phyloP scores from a whole-genome alignment of 2,329 filamentous ascomycete species.

The Cladosporium velox region DNA sequence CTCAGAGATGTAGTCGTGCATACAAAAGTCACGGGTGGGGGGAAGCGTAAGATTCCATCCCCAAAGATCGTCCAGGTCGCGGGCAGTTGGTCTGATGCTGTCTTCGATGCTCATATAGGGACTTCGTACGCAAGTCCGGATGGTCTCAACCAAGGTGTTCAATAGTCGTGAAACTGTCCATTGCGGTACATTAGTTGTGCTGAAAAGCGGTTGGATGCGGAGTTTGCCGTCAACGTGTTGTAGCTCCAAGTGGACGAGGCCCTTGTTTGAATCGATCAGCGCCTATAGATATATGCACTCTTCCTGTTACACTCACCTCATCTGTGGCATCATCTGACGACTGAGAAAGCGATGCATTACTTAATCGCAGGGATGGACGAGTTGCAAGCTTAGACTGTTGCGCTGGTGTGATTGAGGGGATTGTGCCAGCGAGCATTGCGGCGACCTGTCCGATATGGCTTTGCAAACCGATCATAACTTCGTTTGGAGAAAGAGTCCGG shows the following conservation, averaged over 20 bases:
- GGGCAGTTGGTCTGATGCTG: slow-evolving; percentile 8
- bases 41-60: slow-evolving; percentile 25
- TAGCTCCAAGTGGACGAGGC: slow-evolving; percentile 5
- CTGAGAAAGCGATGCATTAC: slow-evolving; percentile 16
- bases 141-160: slow-evolving; percentile 21
- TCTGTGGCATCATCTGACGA: slow-evolving; percentile 12
- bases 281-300: not conserved
- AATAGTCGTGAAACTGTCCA: slow-evolving; percentile 22
- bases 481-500: slow-evolving; percentile 34
- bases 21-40: slow-evolving; percentile 22
- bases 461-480: slow-evolving; percentile 40
- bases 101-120: slow-evolving; percentile 17
- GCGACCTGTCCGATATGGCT: slow-evolving; percentile 35
- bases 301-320: not conserved
- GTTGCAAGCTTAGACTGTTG: not conserved
- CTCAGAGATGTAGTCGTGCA: slow-evolving; percentile 22
- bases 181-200: slow-evolving; percentile 20
- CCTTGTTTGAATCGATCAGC: not conserved
- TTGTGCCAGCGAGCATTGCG: slow-evolving; percentile 31
- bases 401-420: slow-evolving; percentile 26
- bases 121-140: slow-evolving; percentile 16
- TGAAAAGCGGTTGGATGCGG: slow-evolving; percentile 17
- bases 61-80: slow-evolving; percentile 25
- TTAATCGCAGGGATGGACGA: slow-evolving; percentile 16
- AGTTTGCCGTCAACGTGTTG: slow-evolving; percentile 5